Evolutionary conservation across 2,329 filamentous ascomycete genomes (phyloP).

Genomic region (Xylariomycetidae sp.): DNA sequence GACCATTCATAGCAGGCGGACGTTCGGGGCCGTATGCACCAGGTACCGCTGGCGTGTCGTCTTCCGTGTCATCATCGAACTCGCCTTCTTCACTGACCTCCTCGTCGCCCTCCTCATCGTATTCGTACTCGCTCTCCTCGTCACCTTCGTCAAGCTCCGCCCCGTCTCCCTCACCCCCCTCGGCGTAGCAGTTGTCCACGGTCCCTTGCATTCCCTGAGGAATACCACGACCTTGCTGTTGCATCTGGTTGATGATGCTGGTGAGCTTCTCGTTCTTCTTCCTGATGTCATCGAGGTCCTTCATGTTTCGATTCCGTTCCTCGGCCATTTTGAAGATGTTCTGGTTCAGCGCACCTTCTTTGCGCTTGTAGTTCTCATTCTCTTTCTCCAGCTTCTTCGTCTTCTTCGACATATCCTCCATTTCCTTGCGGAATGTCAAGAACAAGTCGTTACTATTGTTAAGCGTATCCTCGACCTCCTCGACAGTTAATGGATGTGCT

Average conservation of each 20-base stretch:
- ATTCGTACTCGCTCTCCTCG: constrained; percentile 61
- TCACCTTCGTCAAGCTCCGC: constrained; percentile 60
- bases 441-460: constrained; percentile 99
- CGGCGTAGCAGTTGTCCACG: constrained; percentile 56
- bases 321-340: constrained; percentile 98
- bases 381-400: constrained; percentile 96
- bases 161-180: constrained; percentile 61
- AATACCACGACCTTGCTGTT: constrained; percentile 81
- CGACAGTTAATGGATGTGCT: constrained; percentile 37
- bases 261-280: constrained; percentile 89
- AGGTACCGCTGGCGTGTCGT: constrained; percentile 34
- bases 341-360: constrained; percentile 87
- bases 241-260: constrained; percentile 93
- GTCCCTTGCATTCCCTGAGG: constrained; percentile 59
- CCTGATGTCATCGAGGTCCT: constrained; percentile 72
- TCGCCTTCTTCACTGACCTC: constrained; percentile 31
- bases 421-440: constrained; percentile 94
- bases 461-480: constrained; percentile 93
- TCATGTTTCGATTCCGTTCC: constrained; percentile 72
- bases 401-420: constrained; percentile 99
- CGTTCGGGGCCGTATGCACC: constrained; percentile 24
- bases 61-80: constrained; percentile 48
- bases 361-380: constrained; percentile 83
- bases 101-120: constrained; percentile 54
- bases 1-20: constrained; percentile 26